Conservation (phyloP, 208 protist genomes). For the Acanthamoeba triangularis region DNA sequence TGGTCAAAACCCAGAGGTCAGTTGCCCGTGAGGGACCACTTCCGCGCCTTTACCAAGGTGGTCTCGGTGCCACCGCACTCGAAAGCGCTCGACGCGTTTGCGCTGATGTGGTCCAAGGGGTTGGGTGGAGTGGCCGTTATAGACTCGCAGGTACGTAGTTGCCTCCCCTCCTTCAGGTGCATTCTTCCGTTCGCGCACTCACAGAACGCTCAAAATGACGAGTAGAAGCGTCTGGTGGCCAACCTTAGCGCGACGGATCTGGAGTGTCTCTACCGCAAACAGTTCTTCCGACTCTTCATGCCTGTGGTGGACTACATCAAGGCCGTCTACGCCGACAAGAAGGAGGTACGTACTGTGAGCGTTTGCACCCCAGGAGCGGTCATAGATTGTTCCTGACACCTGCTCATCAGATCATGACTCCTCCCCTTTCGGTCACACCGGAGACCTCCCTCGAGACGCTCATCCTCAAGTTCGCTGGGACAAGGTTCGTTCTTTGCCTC, state of each 20-base stretch:
- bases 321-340: not conserved
- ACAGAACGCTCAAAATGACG: no score
- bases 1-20: not conserved
- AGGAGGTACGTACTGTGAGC: not conserved
- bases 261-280: conserved; percentile 16
- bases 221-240: not conserved
- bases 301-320: conserved; percentile 67
- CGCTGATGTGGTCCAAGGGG: not conserved
- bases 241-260: conserved; percentile 57
- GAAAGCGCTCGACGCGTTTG: conserved; percentile 48
- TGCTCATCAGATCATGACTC: conserved; percentile 4
- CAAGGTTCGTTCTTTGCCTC: no score
- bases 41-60: not conserved
- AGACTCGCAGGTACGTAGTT: conserved; percentile 19
- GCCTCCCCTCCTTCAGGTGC: not conserved
- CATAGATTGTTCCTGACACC: not conserved
- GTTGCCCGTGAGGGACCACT: not conserved
- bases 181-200: no score
- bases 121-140: conserved; percentile 6
- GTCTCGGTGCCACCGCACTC: conserved; percentile 43
- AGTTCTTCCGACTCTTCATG: conserved; percentile 57
- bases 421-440: not conserved
- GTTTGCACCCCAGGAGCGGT: not conserved
- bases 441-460: conserved; percentile 37
- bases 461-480: conserved; percentile 49